Evolutionary conservation across 768 basidiomycete genomes (phyloP).

Genomic region (Hygrocybe punicea): DNA sequence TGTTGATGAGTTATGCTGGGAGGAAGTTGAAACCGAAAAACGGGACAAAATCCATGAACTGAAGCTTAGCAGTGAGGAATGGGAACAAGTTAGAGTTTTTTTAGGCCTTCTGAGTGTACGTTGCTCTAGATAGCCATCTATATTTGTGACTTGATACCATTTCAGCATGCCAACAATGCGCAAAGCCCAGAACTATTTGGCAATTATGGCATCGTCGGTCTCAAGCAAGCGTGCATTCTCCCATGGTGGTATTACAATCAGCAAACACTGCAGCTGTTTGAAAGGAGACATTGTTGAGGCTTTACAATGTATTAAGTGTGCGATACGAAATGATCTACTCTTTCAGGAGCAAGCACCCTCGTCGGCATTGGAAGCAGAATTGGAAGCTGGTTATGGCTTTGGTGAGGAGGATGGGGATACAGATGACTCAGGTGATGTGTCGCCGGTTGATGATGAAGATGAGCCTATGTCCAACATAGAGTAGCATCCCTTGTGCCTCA

Average conservation of each 20-base stretch:
- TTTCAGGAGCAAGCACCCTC: slow-evolving; percentile 21
- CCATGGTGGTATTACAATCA: slow-evolving; percentile 38
- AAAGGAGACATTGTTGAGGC: slow-evolving; percentile 37
- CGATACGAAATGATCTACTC: slow-evolving; percentile 20
- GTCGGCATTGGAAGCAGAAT: background rate
- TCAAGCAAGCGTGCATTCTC: slow-evolving; percentile 43
- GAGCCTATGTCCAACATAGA: background rate
- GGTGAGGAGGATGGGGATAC: slow-evolving; percentile 6
- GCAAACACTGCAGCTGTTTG: slow-evolving; percentile 32
- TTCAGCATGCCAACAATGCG: slow-evolving; percentile 30
- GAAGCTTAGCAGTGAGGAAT: background rate
- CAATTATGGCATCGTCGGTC: slow-evolving; percentile 40
- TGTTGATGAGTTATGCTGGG: background rate
- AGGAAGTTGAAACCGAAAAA: background rate
- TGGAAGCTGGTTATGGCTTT: background rate
- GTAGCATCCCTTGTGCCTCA: no score
- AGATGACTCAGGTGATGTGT: slow-evolving; percentile 2
- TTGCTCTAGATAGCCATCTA: background rate
- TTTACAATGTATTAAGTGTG: slow-evolving; percentile 29
- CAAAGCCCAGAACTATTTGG: slow-evolving; percentile 36
- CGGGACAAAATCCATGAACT: background rate
- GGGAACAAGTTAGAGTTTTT: background rate
- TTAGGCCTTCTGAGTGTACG: background rate
- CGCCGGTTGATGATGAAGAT: background rate
- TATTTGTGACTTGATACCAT: background rate